Conservation (phyloP, 768 basidiomycete species). For the Paxillus ammoniavirescens region DNA sequence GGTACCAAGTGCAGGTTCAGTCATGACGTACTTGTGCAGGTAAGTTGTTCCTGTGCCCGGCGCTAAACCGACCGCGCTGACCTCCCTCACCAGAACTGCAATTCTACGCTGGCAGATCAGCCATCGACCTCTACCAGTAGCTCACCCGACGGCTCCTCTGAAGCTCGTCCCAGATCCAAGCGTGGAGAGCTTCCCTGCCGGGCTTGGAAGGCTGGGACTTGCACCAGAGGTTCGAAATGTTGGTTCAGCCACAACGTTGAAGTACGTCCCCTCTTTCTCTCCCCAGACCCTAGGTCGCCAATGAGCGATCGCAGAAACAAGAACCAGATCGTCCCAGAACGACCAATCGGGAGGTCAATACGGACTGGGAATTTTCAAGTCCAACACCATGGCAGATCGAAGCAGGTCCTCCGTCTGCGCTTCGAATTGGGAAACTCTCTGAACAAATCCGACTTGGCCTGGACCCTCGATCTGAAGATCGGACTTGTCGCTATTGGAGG, state of each 20-base stretch:
- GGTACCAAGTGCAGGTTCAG: constrained; percentile 25
- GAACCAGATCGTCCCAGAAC: not conserved
- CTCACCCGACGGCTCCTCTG: constrained; percentile 8
- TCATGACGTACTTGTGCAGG: constrained; percentile 15
- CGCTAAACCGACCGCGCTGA: not conserved
- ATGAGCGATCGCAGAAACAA: not conserved
- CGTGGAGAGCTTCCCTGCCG: constrained; percentile 20
- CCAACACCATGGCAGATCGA: not conserved
- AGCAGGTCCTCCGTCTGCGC: not conserved
- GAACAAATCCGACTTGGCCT: not conserved
- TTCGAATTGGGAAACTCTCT: not conserved
- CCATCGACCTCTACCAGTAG: not conserved
- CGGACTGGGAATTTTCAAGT: not conserved
- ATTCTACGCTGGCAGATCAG: not conserved
- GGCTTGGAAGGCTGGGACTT: constrained; percentile 38
- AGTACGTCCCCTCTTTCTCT: constrained; percentile 17
- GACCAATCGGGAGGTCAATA: not conserved
- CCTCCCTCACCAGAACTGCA: not conserved
- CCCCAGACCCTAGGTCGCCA: not conserved
- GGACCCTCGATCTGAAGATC: not conserved
- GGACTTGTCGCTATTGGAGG: not conserved
- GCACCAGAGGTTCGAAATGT: constrained; percentile 36
- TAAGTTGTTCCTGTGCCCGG: not conserved
- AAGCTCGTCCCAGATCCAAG: constrained; percentile 21
- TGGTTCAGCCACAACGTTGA: constrained; percentile 32